Evolutionary conservation across 129 eudicot species (phyloP).

Genomic region (Oenanthe sinensis): DNA sequence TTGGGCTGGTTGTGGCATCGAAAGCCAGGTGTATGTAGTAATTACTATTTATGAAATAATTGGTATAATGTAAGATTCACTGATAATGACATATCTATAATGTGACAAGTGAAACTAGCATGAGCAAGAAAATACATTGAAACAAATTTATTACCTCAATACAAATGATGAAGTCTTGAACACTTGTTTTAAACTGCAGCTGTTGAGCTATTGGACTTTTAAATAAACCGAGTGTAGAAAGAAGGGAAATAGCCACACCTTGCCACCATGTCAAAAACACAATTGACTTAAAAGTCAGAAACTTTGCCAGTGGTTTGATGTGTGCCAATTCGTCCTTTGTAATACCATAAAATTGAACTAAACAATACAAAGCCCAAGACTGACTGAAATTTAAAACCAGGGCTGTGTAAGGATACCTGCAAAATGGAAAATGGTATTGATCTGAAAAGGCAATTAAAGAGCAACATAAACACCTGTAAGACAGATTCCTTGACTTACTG

Average conservation of each 20-base stretch:
- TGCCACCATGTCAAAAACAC: slow-evolving; percentile 99
- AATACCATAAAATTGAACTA: slow-evolving; percentile 77
- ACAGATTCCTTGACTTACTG: neutral
- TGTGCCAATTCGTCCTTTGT: slow-evolving; percentile 76
- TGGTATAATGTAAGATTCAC: neutral
- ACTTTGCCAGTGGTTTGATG: slow-evolving; percentile 79
- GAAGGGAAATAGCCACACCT: slow-evolving; percentile 87
- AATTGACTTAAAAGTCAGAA: slow-evolving; percentile 90
- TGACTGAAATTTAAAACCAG: slow-evolving; percentile 86
- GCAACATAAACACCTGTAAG: neutral
- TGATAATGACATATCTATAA: neutral
- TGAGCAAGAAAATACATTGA: neutral
- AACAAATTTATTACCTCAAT: slow-evolving; percentile 62
- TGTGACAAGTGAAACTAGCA: neutral
- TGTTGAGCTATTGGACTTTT: slow-evolving; percentile 78
- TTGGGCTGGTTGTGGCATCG: neutral
- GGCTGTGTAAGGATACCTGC: slow-evolving; percentile 93
- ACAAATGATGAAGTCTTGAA: slow-evolving; percentile 88
- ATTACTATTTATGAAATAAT: neutral
- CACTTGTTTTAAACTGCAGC: slow-evolving; percentile 65
- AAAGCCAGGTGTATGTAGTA: neutral
- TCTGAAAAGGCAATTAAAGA: neutral
- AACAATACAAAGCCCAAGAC: slow-evolving; percentile 94
- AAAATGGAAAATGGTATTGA: neutral
- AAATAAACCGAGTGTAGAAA: slow-evolving; percentile 61